Conservation (phyloP, 2,329 filamentous ascomycete species). For the Geosmithia putterillii region DNA sequence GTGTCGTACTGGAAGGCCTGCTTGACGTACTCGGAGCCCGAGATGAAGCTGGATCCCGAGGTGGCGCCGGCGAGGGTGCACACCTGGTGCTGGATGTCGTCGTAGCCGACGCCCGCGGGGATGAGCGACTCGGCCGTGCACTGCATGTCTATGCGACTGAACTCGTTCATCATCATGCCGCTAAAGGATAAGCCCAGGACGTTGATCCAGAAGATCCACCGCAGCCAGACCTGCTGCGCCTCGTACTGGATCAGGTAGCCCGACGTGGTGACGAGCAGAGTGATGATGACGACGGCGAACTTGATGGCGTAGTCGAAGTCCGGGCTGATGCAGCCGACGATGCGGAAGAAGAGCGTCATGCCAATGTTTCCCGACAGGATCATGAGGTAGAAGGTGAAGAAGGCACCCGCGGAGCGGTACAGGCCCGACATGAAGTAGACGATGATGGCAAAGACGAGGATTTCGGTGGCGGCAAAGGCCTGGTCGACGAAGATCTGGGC, state of each 20-base stretch:
- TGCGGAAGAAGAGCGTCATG: constrained; percentile 70
- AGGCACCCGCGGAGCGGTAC: constrained; percentile 56
- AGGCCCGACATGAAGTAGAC: constrained; percentile 71
- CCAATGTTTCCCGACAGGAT: constrained; percentile 56
- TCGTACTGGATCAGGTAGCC: constrained; percentile 78
- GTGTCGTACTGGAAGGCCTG: constrained; percentile 55
- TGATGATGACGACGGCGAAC: constrained; percentile 67
- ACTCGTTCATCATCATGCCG: constrained; percentile 79
- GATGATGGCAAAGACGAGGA: constrained; percentile 60
- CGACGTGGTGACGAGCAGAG: constrained; percentile 67
- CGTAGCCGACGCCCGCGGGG: constrained; percentile 58
- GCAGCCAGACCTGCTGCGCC: constrained; percentile 60
- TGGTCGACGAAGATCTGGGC: constrained; percentile 72
- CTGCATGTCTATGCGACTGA: constrained; percentile 53
- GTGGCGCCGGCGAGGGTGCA: constrained; percentile 67
- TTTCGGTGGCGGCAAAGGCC: constrained; percentile 58
- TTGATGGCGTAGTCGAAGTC: constrained; percentile 83
- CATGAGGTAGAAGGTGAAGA: constrained; percentile 66
- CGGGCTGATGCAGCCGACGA: constrained; percentile 60
- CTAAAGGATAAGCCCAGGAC: constrained; percentile 64
- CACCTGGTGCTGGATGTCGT: constrained; percentile 60
- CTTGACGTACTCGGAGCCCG: constrained; percentile 57
- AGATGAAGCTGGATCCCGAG: constrained; percentile 50
- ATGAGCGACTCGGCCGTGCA: constrained; percentile 59
- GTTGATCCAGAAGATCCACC: constrained; percentile 74